Evolutionary conservation across 139 green algal genomes (phyloP), one percentile per base, ranked within the genome.

Genomic region (Chlamydomonas sp.): DNA sequence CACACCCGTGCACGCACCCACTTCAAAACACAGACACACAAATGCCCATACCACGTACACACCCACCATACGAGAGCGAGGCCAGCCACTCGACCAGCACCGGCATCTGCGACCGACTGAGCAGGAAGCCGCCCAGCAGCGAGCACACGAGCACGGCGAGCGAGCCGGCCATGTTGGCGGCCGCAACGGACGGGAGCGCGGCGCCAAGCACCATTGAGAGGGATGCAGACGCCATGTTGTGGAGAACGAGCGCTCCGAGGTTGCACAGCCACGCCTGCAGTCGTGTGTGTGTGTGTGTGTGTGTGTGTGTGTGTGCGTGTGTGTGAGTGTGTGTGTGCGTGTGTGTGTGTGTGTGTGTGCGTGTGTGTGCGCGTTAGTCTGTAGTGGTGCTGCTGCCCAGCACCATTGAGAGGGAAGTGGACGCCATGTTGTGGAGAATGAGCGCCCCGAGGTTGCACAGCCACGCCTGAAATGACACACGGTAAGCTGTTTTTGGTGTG

Each of bases 191-290:
- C 2, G 68, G 72, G 35, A 84, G 64, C 4, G 79, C 77, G n/a
- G 85, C 85, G 6, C 85, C 85, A 30, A 93, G 81, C 30, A 65
- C 65, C 79, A 90, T 89, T 65, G 75, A 84, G 39, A 88, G 70
- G 0, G 79, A 69, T 2, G 82, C 71, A 0, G 81, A 67, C 1
- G 81, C 76, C 33, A 88, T 76, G 79, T 91, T 93, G 59, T 66
- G 68, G 37, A 85, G 64, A 24, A 87, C 73, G 38, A 90, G n/a
- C n/a, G n/a, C n/a, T n/a, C n/a, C n/a, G n/a, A n/a, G n/a, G n/a
- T n/a, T n/a, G n/a, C n/a, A n/a, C n/a, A n/a, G n/a, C n/a, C n/a
- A n/a, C n/a, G n/a, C n/a, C n/a, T n/a, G n/a, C 31, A n/a, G n/a
- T n/a, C n/a, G n/a, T n/a, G n/a, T n/a, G n/a, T n/a, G n/a, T n/a